Evolutionary conservation across 352 stramenopile genomes (phyloP).

Genomic region (Proteromonas lacertae): DNA sequence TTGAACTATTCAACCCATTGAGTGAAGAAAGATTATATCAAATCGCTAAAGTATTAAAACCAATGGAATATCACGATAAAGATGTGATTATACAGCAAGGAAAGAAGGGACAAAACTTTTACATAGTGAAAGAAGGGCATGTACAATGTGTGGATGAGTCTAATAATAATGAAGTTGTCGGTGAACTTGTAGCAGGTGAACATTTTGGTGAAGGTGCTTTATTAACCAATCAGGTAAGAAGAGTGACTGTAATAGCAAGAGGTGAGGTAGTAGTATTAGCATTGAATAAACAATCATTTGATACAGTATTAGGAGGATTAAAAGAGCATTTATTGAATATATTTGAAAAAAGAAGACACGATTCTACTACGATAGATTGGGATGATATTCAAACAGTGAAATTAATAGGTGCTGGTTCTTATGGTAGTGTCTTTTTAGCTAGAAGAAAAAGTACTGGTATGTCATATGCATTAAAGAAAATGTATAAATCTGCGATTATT

Average conservation of each 20-base stretch:
- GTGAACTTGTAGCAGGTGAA: not conserved
- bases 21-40: slow-evolving; percentile 21
- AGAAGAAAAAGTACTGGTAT: slow-evolving; percentile 26
- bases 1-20: slow-evolving; percentile 44
- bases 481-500: slow-evolving; percentile 79
- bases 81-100: no score
- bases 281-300: slow-evolving; percentile 30
- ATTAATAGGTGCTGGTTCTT: slow-evolving; percentile 49
- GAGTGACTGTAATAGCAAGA: slow-evolving; percentile 34
- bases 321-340: no score
- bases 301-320: not conserved
- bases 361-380: not conserved
- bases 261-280: slow-evolving; percentile 34
- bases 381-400: not conserved
- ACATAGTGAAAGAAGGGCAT: slow-evolving; percentile 7
- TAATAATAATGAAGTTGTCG: not conserved
- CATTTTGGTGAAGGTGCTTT: slow-evolving; percentile 4
- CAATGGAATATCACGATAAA: no score
- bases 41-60: not conserved
- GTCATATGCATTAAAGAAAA: slow-evolving; percentile 70
- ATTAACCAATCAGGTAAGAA: slow-evolving; percentile 12
- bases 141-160: slow-evolving; percentile 3
- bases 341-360: no score
- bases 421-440: slow-evolving; percentile 69
- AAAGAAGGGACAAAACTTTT: no score